phyloP scores from a whole-genome alignment of 2,329 filamentous ascomycete genomes.

The Monilinia fructicola region DNA sequence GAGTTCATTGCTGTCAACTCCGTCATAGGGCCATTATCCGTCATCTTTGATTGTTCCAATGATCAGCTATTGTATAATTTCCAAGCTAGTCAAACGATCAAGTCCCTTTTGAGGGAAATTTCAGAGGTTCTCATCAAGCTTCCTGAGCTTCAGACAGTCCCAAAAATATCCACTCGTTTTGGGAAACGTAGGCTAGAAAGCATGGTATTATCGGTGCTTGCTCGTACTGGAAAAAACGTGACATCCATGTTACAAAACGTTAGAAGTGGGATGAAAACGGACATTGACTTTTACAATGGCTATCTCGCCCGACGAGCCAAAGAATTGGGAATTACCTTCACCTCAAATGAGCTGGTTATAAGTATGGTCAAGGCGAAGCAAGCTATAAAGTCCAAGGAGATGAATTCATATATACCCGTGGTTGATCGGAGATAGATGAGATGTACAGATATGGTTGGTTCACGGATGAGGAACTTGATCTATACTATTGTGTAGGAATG shows the following conservation, averaged over 20 bases:
- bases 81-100: constrained; percentile 63
- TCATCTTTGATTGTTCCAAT: constrained; percentile 74
- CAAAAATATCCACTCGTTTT: constrained; percentile 56
- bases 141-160: constrained; percentile 67
- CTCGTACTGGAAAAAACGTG: constrained; percentile 54
- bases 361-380: constrained; percentile 72
- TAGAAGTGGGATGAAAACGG: constrained; percentile 60
- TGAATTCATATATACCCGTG: constrained; percentile 36
- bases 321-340: constrained; percentile 69
- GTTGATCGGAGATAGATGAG: constrained; percentile 14
- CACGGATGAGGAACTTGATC: neutral
- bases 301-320: constrained; percentile 76
- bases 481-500: constrained; percentile 7
- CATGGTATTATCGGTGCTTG: constrained; percentile 55
- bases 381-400: constrained; percentile 32
- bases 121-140: constrained; percentile 67
- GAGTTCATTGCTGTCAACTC: constrained; percentile 74
- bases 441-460: neutral
- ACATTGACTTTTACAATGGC: constrained; percentile 84
- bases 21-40: constrained; percentile 78
- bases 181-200: constrained; percentile 60
- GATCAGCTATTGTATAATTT: constrained; percentile 68
- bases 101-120: constrained; percentile 72
- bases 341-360: constrained; percentile 71
- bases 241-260: constrained; percentile 65